Evolutionary conservation across 129 eudicot species (phyloP).

Genomic region (Ambrosia trifida): DNA sequence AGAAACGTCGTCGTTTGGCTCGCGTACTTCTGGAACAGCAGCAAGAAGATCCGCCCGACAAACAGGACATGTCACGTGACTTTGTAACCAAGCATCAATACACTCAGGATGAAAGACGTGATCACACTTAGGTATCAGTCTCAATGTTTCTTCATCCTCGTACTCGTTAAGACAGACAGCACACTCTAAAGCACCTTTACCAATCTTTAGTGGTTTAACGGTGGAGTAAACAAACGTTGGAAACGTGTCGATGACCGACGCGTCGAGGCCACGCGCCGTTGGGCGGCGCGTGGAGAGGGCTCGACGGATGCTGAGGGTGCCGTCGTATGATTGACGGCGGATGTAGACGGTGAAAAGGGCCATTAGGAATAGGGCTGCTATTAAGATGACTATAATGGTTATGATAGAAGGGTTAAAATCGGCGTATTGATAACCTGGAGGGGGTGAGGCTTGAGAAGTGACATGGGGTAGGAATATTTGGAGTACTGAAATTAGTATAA

Average conservation of each 20-base stretch:
- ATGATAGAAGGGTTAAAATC: slow-evolving; percentile 43
- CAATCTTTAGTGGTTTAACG: slow-evolving; percentile 45
- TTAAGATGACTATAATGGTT: slow-evolving; percentile 32
- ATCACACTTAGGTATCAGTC: slow-evolving; percentile 50
- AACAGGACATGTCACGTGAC: slow-evolving; percentile 63
- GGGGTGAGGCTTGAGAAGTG: slow-evolving; percentile 26
- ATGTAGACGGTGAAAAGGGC: slow-evolving; percentile 45
- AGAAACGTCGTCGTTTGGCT: slow-evolving; percentile 8
- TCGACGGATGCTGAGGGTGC: slow-evolving; percentile 17
- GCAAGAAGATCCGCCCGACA: slow-evolving; percentile 57
- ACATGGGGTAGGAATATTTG: slow-evolving; percentile 23
- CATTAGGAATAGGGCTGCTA: slow-evolving; percentile 36
- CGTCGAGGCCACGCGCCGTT: slow-evolving; percentile 46
- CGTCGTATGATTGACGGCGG: slow-evolving; percentile 34
- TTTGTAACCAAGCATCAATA: slow-evolving; percentile 54
- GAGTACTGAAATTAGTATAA: not conserved
- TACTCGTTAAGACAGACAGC: slow-evolving; percentile 63
- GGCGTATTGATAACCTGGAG: slow-evolving; percentile 12
- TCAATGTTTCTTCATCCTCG: slow-evolving; percentile 46
- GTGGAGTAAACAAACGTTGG: slow-evolving; percentile 58
- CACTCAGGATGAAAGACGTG: slow-evolving; percentile 64
- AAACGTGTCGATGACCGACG: slow-evolving; percentile 42
- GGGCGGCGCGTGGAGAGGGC: slow-evolving; percentile 17
- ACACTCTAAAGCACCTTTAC: slow-evolving; percentile 49
- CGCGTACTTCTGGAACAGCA: not conserved